Base-by-base conservation (phyloP, 2,329 filamentous ascomycete genomes). In the Diaporthe vaccinii region DNA sequence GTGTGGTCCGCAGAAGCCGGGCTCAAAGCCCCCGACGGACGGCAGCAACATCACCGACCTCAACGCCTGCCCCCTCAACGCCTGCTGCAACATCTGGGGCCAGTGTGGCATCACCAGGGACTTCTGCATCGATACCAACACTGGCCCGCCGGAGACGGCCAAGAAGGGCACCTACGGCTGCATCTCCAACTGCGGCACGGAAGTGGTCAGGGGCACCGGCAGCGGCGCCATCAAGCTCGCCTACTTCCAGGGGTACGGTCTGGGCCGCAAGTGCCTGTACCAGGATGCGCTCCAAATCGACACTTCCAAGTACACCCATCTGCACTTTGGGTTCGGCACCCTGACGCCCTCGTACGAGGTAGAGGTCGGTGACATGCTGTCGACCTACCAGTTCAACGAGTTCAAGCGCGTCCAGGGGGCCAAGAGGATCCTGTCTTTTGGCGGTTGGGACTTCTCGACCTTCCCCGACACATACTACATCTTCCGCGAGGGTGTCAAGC, bases 401-500 rank as follows among this genome's bases (percentile, higher is more conserved):
- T 86, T 86, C 74, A 80, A 79, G 49, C 73, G 76, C 0, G 53
- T 83, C 17, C 75, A 39, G 0, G 78, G 78, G 14, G n/a, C 81
- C 57, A 85, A 87, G 75, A 79, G 77, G n/a, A 84, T 88, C 51
- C 39, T 88, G 12, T 84, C 84, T 0, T 84, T 88, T 77, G 86
- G 86, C 28, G 86, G 86, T 36, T 87, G 87, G 87, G 80, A 79
- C 28, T 84, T 85, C 75, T 85, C 82, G 0, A 87, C 86, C 0
- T 78, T 81, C 1, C 79, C 82, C 0, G 79, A 71, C 6, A 85
- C 84, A 0, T 86, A 82, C 73, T 49, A 73, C 25, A 84, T 87
- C 53, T 83, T 87, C 72, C 80, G 85, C 1, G 74, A 84, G 9
- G 83, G 75, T 22, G 80, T 85, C 5, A 80, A 25, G 46, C 51